A percentile compares a stretch with the other conserved stretches of the same genome.
These are phyloP conservation scores for Meyerozyma smithsonii DNA, from an alignment of 1,139 yeast genomes.

Conservation along the genomic window DNA sequence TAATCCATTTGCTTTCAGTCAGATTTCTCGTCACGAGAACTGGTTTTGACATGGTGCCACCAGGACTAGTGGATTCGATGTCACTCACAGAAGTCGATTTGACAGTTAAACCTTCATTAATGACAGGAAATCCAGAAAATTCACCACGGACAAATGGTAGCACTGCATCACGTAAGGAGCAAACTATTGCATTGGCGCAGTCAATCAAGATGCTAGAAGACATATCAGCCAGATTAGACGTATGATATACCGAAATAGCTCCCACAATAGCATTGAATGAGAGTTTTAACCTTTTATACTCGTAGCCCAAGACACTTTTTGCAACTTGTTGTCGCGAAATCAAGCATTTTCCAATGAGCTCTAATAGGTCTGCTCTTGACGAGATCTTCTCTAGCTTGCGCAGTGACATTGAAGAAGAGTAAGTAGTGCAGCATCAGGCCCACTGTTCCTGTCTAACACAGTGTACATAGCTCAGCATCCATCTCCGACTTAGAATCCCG, in stretches of 20 bases:
- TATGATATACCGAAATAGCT: no score
- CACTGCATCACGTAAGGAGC: background rate
- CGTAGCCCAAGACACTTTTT: background rate
- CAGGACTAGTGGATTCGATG: background rate
- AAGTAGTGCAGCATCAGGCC: background rate
- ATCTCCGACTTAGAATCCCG: background rate
- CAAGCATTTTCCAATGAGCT: background rate
- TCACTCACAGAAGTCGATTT: background rate
- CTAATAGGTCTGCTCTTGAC: background rate
- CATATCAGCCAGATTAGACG: background rate
- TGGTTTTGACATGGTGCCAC: slow-evolving; percentile 9
- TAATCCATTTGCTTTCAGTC: slow-evolving; percentile 17
- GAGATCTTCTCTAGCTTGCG: background rate
- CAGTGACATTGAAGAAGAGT: background rate
- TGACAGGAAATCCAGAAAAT: no score
- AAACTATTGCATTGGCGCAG: background rate
- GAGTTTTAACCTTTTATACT: background rate
- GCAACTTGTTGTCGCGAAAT: background rate
- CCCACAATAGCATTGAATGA: background rate
- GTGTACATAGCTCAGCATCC: background rate
- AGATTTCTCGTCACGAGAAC: slow-evolving; percentile 16
- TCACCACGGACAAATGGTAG: no score
- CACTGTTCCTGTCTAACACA: no score
- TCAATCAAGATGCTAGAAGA: background rate
- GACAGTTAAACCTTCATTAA: background rate